These are phyloP conservation scores for Epichloe gansuensis DNA, from an alignment of 2,329 filamentous ascomycete genomes.

Conservation along the genomic window DNA sequence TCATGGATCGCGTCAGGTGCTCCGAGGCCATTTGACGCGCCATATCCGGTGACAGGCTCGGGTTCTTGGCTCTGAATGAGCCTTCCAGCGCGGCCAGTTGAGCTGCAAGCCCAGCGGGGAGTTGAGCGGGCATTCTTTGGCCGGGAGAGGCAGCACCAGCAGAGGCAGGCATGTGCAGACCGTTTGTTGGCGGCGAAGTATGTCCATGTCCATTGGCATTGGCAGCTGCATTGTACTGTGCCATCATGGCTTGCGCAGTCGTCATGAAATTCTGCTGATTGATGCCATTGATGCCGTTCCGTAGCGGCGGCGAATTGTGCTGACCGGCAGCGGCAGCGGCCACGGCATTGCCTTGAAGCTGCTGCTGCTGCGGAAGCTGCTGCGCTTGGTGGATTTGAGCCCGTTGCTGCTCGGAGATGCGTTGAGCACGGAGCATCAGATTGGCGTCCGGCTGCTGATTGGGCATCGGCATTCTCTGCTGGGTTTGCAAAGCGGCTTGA, in stretches of 20 bases:
- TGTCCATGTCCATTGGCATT: conserved; percentile 29
- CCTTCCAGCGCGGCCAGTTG: conserved; percentile 41
- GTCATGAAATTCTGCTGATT: conserved; percentile 41
- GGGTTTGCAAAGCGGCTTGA: conserved; percentile 39
- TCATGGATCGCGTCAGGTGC: conserved; percentile 34
- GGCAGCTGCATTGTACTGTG: conserved; percentile 30
- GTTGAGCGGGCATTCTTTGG: conserved; percentile 27
- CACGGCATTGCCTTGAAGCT: conserved; percentile 18
- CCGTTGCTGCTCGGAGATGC: conserved; percentile 54
- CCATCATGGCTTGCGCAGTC: conserved; percentile 41
- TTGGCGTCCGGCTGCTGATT: conserved; percentile 36
- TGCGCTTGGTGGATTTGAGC: conserved; percentile 35
- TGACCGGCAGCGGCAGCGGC: conserved; percentile 24
- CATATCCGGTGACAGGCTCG: conserved; percentile 36
- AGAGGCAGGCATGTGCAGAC: conserved; percentile 34
- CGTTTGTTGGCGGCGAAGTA: conserved; percentile 29
- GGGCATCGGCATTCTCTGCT: conserved; percentile 46
- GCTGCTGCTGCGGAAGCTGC: conserved; percentile 21
- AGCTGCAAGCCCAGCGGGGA: conserved; percentile 33
- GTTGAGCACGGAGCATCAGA: conserved; percentile 50
- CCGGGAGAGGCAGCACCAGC: conserved; percentile 32
- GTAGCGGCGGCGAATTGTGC: conserved; percentile 33
- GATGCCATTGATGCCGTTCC: conserved; percentile 29
- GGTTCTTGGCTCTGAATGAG: conserved; percentile 39
- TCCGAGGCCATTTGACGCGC: conserved; percentile 39